A percentile compares a stretch with the other conserved stretches of the same genome.
Evolutionary conservation across 192 early-diverging fungal species (phyloP).

Genomic region (Diversispora epigaea): DNA sequence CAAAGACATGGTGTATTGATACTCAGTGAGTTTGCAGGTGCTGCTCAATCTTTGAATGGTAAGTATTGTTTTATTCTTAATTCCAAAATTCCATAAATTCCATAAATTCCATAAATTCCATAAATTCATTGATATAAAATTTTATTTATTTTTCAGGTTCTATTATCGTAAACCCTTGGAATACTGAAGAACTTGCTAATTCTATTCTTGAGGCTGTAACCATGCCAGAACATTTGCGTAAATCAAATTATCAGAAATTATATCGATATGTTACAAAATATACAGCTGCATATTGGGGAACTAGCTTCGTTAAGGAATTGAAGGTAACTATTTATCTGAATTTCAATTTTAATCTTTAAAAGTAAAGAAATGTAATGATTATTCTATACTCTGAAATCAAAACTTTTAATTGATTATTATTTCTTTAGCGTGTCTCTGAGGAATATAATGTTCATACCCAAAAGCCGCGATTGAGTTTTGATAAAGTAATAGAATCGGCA

Average conservation of each 20-base stretch:
- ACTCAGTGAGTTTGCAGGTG: slow-evolving; percentile 97
- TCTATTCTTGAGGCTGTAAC: slow-evolving; percentile 90
- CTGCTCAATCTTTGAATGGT: slow-evolving; percentile 96
- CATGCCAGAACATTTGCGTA: slow-evolving; percentile 80
- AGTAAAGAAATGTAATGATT: no score
- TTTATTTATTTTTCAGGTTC: no score
- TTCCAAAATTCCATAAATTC: no score
- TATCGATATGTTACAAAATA: slow-evolving; percentile 94
- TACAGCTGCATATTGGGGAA: slow-evolving; percentile 97
- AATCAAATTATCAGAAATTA: slow-evolving; percentile 86
- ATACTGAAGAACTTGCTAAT: slow-evolving; percentile 90
- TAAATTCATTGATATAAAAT: no score
- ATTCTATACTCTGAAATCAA: no score
- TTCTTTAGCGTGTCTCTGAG: slow-evolving; percentile 45
- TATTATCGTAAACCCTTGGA: slow-evolving; percentile 99
- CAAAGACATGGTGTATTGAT: slow-evolving; percentile 95
- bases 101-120: no score
- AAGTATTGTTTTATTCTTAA: slow-evolving; percentile 16
- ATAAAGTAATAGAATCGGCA: slow-evolving; percentile 55
- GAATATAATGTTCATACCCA: slow-evolving; percentile 62
- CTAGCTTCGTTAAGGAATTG: slow-evolving; percentile 90
- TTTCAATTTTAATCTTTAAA: neutral
- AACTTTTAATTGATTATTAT: no score
- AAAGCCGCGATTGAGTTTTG: slow-evolving; percentile 57
- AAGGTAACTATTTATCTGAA: slow-evolving; percentile 43